phyloP scores from a whole-genome alignment of 176 grass and related monocot species.

The Avena atlantica region DNA sequence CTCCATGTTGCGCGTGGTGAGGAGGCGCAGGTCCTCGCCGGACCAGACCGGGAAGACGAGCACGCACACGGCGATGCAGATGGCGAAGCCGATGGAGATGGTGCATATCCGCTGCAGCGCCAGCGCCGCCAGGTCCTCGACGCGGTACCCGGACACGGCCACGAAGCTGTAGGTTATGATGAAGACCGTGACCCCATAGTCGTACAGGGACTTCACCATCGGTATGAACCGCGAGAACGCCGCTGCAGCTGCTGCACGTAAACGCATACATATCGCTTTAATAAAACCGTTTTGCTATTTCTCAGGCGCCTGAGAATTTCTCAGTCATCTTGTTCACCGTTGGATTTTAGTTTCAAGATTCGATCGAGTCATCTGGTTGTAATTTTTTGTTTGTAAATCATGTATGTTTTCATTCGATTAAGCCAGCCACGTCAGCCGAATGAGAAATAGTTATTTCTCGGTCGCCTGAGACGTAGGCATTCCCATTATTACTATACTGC shows the following conservation, averaged over 20 bases:
- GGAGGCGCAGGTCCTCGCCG: slow-evolving; percentile 72
- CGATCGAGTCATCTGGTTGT: no score
- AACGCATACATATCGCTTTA: neutral
- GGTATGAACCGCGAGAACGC: slow-evolving; percentile 94
- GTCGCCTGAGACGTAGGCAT: no score
- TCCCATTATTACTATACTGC: no score
- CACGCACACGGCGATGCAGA: neutral
- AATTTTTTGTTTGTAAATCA: no score
- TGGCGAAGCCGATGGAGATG: slow-evolving; percentile 2
- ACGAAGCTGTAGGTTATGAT: slow-evolving; percentile 93
- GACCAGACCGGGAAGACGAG: slow-evolving; percentile 27
- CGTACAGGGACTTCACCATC: slow-evolving; percentile 70
- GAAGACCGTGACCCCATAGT: slow-evolving; percentile 92
- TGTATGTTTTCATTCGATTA: no score
- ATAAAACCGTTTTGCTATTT: no score
- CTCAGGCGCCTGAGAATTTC: no score
- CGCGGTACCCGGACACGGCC: slow-evolving; percentile 87
- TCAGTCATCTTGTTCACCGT: no score
- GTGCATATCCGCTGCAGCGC: slow-evolving; percentile 45
- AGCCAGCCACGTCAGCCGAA: no score
- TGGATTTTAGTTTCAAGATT: no score
- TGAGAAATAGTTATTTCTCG: no score
- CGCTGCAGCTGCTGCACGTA: slow-evolving; percentile 66
- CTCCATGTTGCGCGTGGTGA: slow-evolving; percentile 75
- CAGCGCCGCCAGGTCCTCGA: slow-evolving; percentile 57